Conservation (phyloP, 306 rosid genomes). For the Arachis hypogaea region DNA sequence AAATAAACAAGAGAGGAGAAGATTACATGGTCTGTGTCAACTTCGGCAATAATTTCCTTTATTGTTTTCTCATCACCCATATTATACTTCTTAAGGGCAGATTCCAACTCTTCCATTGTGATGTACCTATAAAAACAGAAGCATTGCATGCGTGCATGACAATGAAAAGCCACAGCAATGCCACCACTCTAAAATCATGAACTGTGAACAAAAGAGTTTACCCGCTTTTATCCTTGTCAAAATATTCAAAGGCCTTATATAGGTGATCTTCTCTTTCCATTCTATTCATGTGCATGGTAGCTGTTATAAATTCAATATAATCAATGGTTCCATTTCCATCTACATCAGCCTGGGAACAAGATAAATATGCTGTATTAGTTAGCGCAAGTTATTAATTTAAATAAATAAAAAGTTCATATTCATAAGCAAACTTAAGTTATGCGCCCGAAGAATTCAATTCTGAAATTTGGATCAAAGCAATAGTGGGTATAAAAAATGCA, state of each 20-base stretch:
- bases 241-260: conserved; percentile 88
- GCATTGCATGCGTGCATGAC: background rate
- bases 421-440: background rate
- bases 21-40: conserved; percentile 80
- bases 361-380: conserved; percentile 5
- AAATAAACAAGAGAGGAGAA: background rate
- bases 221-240: conserved; percentile 96
- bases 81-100: conserved; percentile 84
- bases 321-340: conserved; percentile 95
- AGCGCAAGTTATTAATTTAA: no score
- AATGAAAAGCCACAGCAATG: background rate
- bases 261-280: conserved; percentile 93
- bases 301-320: conserved; percentile 91
- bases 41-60: conserved; percentile 95
- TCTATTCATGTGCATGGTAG: conserved; percentile 97
- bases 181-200: background rate
- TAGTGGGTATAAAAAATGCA: conserved; percentile 4
- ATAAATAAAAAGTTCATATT: background rate
- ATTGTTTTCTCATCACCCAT: conserved; percentile 93
- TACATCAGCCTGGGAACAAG: conserved; percentile 83
- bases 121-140: conserved; percentile 61
- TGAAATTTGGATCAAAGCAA: background rate
- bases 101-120: conserved; percentile 87
- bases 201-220: conserved; percentile 32
- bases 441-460: background rate